Evolutionary conservation across 495 filamentous ascomycete genomes (phyloP), one percentile per base, ranked within the genome.

Genomic region (Chaetomium fimeti): DNA sequence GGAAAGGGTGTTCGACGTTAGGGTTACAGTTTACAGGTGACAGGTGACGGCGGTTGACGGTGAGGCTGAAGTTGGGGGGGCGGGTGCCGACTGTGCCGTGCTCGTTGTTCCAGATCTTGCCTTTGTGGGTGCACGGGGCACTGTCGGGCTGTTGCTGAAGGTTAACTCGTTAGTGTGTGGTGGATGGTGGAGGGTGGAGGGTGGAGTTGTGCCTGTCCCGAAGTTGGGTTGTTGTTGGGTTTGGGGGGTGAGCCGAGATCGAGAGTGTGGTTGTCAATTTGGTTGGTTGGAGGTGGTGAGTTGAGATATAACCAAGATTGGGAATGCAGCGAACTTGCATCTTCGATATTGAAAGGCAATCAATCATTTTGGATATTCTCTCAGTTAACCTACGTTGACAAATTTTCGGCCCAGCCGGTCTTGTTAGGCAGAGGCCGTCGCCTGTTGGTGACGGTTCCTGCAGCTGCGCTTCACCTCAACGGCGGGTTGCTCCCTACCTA

Each of bases 391-490:
- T 16, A 13, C 16, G 40, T 43, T 3, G 12, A 15, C 40, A 16
- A 16, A 13, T 3, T 43, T 3, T 11, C 40, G 13, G 13, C 40
- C 15, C 2, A 43, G 40, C 40, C 40, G 40, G 40, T 43, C 32
- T 36, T 43, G 40, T 3, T 3, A 3, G 16, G 16, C 13, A 43
- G 13, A 16, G 13, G 15, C 13, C 12, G 16, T 3, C 18, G 9
- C n/a, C n/a, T 24, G 22, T 29, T 57, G 38, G 36, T 27, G 22
- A 57, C 27, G 22, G 38, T 45, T 59, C 57, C 42, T 59, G 57
- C 57, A 47, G 57, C 42, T 45, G 57, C 57, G 57, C 24, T 40
- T 58, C 40, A 47, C 22, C 42, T 11, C 29, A 36, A 58, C 56
- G 20, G 22, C 48, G 24, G 48, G 9, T 27, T 45, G n/a, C 42